Percentiles rank a stretch among this genome's conserved stretches.
These are phyloP conservation scores for Adenanthera pavonina DNA, from an alignment of 306 rosid species.

Conservation along the genomic window DNA sequence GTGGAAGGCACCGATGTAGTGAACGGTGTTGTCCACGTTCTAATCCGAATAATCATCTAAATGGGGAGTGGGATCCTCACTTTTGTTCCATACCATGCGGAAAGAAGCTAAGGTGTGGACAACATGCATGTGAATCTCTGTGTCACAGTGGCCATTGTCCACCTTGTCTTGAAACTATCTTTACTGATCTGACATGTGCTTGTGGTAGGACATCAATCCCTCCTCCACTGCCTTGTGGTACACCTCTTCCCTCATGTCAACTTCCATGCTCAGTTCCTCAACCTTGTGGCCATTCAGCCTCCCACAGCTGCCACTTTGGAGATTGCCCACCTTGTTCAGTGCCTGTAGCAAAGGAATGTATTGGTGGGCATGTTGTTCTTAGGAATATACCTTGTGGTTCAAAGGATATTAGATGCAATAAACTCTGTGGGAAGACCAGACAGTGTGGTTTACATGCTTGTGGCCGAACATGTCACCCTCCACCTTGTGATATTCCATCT, in stretches of 20 bases:
- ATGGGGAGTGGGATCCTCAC: slow-evolving; percentile 87
- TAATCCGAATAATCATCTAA: slow-evolving; percentile 45
- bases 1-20: slow-evolving; percentile 94
- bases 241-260: slow-evolving; percentile 83
- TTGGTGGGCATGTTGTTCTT: slow-evolving; percentile 92
- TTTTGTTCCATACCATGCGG: slow-evolving; percentile 82
- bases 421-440: slow-evolving; percentile 91
- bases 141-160: slow-evolving; percentile 98
- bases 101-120: slow-evolving; percentile 90
- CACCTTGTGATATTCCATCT: slow-evolving; percentile 67
- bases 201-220: slow-evolving; percentile 86
- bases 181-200: slow-evolving; percentile 85
- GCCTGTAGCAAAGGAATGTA: slow-evolving; percentile 92
- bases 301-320: slow-evolving; percentile 97
- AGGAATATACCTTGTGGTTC: slow-evolving; percentile 96
- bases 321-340: slow-evolving; percentile 94
- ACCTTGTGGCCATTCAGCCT: slow-evolving; percentile 85
- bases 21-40: slow-evolving; percentile 86
- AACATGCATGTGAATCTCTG: slow-evolving; percentile 79
- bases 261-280: slow-evolving; percentile 85
- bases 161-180: slow-evolving; percentile 90
- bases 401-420: slow-evolving; percentile 87
- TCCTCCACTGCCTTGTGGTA: slow-evolving; percentile 93
- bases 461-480: slow-evolving; percentile 77
- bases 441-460: slow-evolving; percentile 93